phyloP scores from a whole-genome alignment of 2,329 filamentous ascomycete genomes.

The Tolypocladium inflatum region DNA sequence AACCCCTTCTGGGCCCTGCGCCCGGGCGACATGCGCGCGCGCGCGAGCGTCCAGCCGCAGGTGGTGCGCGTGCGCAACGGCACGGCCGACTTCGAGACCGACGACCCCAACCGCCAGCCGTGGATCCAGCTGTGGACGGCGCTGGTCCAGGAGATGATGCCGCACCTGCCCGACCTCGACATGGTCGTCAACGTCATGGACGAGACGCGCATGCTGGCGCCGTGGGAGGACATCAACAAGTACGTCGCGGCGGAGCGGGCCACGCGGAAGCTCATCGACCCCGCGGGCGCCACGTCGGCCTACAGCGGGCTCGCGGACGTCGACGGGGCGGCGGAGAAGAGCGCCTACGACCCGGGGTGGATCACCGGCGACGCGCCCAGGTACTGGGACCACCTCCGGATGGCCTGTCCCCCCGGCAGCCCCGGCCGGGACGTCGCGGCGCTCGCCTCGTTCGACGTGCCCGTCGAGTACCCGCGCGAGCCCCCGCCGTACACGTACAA shows the following conservation, averaged over 20 bases:
- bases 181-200: conserved; percentile 58
- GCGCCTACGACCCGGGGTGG: conserved; percentile 36
- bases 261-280: conserved; percentile 30
- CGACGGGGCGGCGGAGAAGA: conserved; percentile 19
- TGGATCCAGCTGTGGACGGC: conserved; percentile 39
- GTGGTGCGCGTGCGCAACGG: conserved; percentile 38
- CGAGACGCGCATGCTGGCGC: conserved; percentile 50
- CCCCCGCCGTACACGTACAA: conserved; percentile 28
- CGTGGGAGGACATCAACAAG: conserved; percentile 45
- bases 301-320: conserved; percentile 30
- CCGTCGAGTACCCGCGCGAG: conserved; percentile 22
- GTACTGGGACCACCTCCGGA: conserved; percentile 51
- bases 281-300: conserved; percentile 31
- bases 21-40: conserved; percentile 24
- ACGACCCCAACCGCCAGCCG: conserved; percentile 27
- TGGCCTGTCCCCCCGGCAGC: conserved; percentile 47
- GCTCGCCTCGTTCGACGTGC: conserved; percentile 17
- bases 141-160: conserved; percentile 40
- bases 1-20: conserved; percentile 51
- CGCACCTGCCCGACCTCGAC: conserved; percentile 52
- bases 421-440: conserved; percentile 28
- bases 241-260: conserved; percentile 37
- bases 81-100: conserved; percentile 25
- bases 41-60: conserved; percentile 31
- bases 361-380: conserved; percentile 26